These are phyloP conservation scores for Eucalyptus cloeziana DNA, from an alignment of 345 rosid species.

Conservation along the genomic window DNA sequence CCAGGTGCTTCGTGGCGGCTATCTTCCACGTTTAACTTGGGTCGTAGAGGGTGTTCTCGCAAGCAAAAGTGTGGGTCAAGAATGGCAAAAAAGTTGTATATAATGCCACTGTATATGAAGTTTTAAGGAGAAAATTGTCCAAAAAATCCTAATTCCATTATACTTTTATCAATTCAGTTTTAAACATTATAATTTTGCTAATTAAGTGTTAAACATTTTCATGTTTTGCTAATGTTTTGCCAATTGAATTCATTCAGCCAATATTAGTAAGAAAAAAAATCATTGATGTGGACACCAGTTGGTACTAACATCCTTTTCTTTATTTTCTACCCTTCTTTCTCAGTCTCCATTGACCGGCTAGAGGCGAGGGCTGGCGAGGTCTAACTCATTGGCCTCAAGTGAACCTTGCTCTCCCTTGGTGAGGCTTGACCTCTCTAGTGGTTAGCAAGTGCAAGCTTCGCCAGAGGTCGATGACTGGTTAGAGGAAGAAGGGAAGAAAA, in stretches of 20 bases:
- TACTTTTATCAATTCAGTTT: background rate
- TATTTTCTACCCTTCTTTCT: background rate
- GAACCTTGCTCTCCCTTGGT: background rate
- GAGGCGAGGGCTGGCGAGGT: background rate
- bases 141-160: background rate
- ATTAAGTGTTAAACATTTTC: background rate
- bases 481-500: background rate
- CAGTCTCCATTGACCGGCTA: accelerated
- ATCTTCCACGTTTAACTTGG: background rate
- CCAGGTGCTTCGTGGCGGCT: background rate
- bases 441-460: background rate
- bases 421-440: background rate
- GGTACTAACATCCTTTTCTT: accelerated
- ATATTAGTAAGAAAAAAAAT: too few species aligned
- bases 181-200: background rate
- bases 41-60: background rate
- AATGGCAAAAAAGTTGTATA: background rate
- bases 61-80: background rate
- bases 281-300: too few species aligned
- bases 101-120: background rate
- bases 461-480: background rate
- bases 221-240: background rate
- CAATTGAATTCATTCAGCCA: background rate
- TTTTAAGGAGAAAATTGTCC: background rate
- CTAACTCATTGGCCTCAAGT: background rate